These are phyloP conservation scores for Nakataea oryzae DNA, from an alignment of 2,329 filamentous ascomycete species.

Conservation along the genomic window DNA sequence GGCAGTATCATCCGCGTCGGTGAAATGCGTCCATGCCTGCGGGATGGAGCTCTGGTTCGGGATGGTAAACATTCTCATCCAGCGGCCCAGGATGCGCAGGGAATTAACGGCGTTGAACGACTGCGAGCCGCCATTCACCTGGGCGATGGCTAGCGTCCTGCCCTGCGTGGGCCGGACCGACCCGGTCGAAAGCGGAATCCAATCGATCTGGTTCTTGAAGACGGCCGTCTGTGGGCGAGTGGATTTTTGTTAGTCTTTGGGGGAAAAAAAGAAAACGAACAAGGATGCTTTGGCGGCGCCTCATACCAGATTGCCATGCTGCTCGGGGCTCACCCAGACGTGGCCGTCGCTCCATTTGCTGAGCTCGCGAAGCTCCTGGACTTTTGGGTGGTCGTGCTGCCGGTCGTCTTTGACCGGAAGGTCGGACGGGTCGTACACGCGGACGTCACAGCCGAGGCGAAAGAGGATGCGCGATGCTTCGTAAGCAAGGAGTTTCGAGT, in stretches of 20 bases:
- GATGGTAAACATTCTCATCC: constrained; percentile 61
- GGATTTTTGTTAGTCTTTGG: neutral
- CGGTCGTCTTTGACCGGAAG: constrained; percentile 55
- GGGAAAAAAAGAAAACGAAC: no score
- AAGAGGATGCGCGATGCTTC: constrained; percentile 51
- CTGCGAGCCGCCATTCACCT: constrained; percentile 55
- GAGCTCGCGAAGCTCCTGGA: constrained; percentile 51
- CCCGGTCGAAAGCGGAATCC: constrained; percentile 53
- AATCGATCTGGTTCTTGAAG: constrained; percentile 63
- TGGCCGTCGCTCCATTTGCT: constrained; percentile 57
- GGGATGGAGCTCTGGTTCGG: constrained; percentile 57
- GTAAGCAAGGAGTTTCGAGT: constrained; percentile 47
- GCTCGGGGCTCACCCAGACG: constrained; percentile 55
- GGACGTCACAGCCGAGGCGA: constrained; percentile 55
- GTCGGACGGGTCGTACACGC: constrained; percentile 46
- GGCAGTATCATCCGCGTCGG: constrained; percentile 8
- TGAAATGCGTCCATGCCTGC: constrained; percentile 42
- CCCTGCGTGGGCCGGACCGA: constrained; percentile 57
- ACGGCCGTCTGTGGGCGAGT: constrained; percentile 39
- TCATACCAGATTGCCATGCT: constrained; percentile 52
- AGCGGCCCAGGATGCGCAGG: constrained; percentile 53
- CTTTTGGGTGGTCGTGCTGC: constrained; percentile 45
- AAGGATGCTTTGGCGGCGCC: no score
- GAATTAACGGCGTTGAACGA: constrained; percentile 59
- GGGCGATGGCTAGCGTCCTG: constrained; percentile 49